These are phyloP conservation scores for Solanum appendiculatum DNA, from an alignment of 257 asterid species.

Conservation along the genomic window DNA sequence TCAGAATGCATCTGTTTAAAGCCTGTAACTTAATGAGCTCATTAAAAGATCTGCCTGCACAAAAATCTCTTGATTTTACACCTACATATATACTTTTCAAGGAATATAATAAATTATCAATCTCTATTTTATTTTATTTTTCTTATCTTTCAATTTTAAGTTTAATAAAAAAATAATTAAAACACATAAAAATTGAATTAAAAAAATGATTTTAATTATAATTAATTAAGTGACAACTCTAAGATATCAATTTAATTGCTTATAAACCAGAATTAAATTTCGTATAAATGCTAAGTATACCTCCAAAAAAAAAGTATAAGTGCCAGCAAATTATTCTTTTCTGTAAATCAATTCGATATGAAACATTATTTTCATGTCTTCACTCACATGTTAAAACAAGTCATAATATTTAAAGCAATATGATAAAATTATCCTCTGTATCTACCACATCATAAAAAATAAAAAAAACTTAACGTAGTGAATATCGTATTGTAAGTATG, in stretches of 20 bases:
- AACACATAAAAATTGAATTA: not conserved
- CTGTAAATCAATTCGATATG: not conserved
- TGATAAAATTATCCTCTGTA: not conserved
- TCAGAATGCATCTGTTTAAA: not conserved
- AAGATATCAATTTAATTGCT: not conserved
- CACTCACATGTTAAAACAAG: not conserved
- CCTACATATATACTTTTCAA: not conserved
- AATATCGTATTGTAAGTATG: too few species aligned
- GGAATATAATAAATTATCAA: not conserved
- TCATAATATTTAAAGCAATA: not conserved
- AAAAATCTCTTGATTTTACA: slow-evolving; percentile 1
- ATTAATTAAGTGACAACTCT: not conserved
- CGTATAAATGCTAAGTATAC: not conserved
- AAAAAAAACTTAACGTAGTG: too few species aligned
- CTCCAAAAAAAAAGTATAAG: not conserved
- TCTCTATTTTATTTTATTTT: not conserved
- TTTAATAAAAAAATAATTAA: not conserved
- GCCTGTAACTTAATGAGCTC: not conserved
- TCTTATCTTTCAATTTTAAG: not conserved
- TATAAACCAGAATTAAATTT: not conserved
- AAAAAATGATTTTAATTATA: too few species aligned
- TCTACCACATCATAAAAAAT: too few species aligned
- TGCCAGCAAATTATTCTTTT: not conserved
- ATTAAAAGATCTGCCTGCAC: slow-evolving; percentile 8
- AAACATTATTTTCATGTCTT: not conserved